Conservation (phyloP, 2,329 filamentous ascomycete species). For the Paracorniculantispora psalliotae region DNA sequence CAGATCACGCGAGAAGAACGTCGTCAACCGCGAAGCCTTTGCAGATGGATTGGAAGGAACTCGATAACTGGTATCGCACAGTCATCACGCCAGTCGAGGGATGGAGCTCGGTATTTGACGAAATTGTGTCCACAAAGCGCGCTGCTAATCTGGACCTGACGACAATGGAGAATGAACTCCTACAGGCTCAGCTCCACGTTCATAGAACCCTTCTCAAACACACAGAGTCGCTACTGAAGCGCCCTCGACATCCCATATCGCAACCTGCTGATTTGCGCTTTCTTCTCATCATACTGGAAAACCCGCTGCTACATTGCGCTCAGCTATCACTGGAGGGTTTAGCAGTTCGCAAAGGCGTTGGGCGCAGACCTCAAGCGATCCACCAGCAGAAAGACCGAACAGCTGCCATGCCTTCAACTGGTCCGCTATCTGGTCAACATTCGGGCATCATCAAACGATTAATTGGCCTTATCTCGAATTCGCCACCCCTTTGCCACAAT, state of each 20-base stretch:
- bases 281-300: conserved; percentile 70
- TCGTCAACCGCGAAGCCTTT: conserved; percentile 41
- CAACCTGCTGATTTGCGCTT: conserved; percentile 70
- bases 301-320: conserved; percentile 63
- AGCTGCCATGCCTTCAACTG: conserved; percentile 28
- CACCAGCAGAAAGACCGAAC: conserved; percentile 18
- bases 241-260: conserved; percentile 65
- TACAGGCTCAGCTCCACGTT: conserved; percentile 60
- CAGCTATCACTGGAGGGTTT: conserved; percentile 37
- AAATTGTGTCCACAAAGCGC: conserved; percentile 33
- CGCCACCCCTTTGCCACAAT: conserved; percentile 69
- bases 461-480: conserved; percentile 72
- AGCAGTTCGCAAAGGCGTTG: conserved; percentile 26
- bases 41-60: conserved; percentile 68
- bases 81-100: conserved; percentile 62
- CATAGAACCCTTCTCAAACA: conserved; percentile 70
- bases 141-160: conserved; percentile 32
- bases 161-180: conserved; percentile 42
- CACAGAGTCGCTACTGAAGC: conserved; percentile 72
- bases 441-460: conserved; percentile 83
- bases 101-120: conserved; percentile 59
- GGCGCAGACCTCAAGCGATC: conserved; percentile 18
- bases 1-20: neutral
- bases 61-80: conserved; percentile 69
- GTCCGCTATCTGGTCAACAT: conserved; percentile 59